phyloP scores from a whole-genome alignment of 2,329 filamentous ascomycete genomes.

The Talaromyces amestolkiae region DNA sequence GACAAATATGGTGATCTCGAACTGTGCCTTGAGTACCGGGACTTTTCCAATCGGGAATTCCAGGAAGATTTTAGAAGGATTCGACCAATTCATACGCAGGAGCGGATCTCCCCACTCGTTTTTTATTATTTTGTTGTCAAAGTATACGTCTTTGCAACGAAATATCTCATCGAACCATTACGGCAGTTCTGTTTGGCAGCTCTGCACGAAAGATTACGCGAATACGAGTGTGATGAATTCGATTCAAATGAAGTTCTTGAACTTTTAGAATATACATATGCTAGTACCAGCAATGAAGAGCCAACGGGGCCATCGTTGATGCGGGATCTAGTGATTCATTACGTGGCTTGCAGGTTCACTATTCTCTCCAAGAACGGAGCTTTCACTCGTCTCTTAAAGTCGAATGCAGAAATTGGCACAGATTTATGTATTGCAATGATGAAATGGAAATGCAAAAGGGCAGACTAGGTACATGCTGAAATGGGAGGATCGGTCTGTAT shows the following conservation, averaged over 20 bases:
- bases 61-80: too few species aligned
- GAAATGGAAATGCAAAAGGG: neutral
- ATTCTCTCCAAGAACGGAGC: neutral
- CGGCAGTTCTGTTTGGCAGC: neutral
- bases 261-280: too few species aligned
- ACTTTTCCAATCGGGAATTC: too few species aligned
- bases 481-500: too few species aligned
- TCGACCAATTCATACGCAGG: too few species aligned
- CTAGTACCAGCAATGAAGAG: too few species aligned
- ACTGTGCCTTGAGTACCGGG: too few species aligned
- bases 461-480: too few species aligned
- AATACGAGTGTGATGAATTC: too few species aligned
- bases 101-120: too few species aligned
- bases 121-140: neutral
- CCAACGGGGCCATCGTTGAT: neutral
- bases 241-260: too few species aligned
- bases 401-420: neutral
- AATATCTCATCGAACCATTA: constrained; percentile 15
- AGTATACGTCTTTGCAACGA: constrained; percentile 20
- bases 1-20: too few species aligned
- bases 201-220: neutral
- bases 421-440: neutral
- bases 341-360: neutral
- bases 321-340: neutral
- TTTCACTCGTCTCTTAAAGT: neutral